These are phyloP conservation scores for Singerocomus rubriflavus DNA, from an alignment of 1,284 basidiomycete genomes.

Conservation along the genomic window DNA sequence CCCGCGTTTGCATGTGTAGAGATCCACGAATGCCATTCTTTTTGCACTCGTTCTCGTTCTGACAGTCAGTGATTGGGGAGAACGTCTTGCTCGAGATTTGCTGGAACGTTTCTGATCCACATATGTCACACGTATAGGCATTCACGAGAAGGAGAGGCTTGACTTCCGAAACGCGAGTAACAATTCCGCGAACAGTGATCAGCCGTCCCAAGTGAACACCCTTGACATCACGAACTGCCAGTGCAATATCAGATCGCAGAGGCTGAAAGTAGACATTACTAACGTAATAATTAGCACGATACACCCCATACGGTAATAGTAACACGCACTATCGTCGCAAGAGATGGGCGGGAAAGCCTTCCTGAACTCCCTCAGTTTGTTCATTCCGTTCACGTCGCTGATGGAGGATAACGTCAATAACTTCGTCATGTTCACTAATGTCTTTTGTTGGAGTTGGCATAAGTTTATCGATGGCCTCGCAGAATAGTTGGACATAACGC, in stretches of 20 bases:
- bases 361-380: slow-evolving; percentile 63
- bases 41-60: slow-evolving; percentile 77
- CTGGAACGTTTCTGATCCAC: slow-evolving; percentile 98
- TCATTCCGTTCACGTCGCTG: slow-evolving; percentile 89
- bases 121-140: slow-evolving; percentile 98
- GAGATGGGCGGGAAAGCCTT: slow-evolving; percentile 86
- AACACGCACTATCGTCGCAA: slow-evolving; percentile 88
- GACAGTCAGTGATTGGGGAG: slow-evolving; percentile 85
- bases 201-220: slow-evolving; percentile 86
- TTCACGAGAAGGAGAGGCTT: slow-evolving; percentile 97
- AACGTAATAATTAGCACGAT: slow-evolving; percentile 21
- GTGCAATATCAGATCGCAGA: slow-evolving; percentile 63
- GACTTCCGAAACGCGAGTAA: slow-evolving; percentile 98
- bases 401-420: slow-evolving; percentile 92
- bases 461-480: slow-evolving; percentile 86
- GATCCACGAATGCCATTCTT: slow-evolving; percentile 88
- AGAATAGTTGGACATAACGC: slow-evolving; percentile 89
- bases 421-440: slow-evolving; percentile 85
- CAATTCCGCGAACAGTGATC: slow-evolving; percentile 96
- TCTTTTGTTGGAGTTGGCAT: slow-evolving; percentile 87
- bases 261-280: slow-evolving; percentile 96
- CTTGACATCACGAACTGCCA: slow-evolving; percentile 91
- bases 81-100: slow-evolving; percentile 95
- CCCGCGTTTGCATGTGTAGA: slow-evolving; percentile 97
- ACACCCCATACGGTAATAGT: background rate